Percentiles rank a stretch among this genome's conserved stretches.
phyloP scores from a whole-genome alignment of 129 eudicot genomes.

The Saposhnikovia divaricata region DNA sequence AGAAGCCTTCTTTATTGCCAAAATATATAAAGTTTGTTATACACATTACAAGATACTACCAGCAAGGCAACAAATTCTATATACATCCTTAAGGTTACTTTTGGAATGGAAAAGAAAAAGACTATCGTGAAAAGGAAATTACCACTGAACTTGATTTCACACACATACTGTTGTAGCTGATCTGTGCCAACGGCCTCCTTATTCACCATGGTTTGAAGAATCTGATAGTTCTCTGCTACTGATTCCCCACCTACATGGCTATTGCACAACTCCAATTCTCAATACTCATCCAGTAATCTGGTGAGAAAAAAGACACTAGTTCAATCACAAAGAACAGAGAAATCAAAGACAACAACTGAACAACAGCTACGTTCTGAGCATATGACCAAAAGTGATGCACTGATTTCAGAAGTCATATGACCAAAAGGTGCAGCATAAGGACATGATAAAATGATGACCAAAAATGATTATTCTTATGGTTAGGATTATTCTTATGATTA shows the following conservation, averaged over 20 bases:
- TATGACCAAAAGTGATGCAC: too few relatives aligned
- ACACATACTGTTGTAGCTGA: constrained; percentile 59
- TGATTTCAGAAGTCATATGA: too few relatives aligned
- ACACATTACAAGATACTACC: neutral
- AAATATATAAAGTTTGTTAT: neutral
- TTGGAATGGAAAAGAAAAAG: neutral
- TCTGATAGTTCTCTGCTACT: constrained; percentile 80
- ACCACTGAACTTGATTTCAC: constrained; percentile 88
- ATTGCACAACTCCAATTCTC: constrained; percentile 11
- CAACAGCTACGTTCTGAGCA: neutral
- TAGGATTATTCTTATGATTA: too few relatives aligned
- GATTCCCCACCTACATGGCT: constrained; percentile 77
- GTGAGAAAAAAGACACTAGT: neutral
- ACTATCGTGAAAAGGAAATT: neutral
- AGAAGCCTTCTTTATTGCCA: neutral
- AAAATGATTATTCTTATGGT: too few relatives aligned
- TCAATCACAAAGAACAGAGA: neutral
- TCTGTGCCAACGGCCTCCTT: constrained; percentile 52
- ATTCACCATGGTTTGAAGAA: constrained; percentile 86
- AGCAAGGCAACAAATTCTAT: neutral
- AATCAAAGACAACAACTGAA: too few relatives aligned
- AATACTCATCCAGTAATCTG: constrained; percentile 1
- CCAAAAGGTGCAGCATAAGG: too few relatives aligned
- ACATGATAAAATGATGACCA: too few relatives aligned
- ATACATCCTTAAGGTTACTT: neutral